Percentiles rank a stretch among this genome's conserved stretches.
Evolutionary conservation across 768 basidiomycete genomes (phyloP).

Genomic region (Trametes cubensis): DNA sequence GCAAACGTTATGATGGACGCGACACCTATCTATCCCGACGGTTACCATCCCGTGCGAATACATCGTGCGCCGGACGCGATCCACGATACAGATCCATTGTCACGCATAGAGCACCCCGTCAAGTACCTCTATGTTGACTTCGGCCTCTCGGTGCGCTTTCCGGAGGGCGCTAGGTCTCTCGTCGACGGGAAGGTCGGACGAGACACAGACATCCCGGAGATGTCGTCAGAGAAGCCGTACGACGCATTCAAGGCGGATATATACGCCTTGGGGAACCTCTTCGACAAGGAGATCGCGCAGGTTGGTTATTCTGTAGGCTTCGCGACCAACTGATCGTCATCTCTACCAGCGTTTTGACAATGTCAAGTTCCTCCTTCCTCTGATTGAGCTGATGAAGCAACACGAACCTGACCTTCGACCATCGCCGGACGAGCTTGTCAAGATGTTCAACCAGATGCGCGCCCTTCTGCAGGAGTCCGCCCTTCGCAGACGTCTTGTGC

Average conservation of each 20-base stretch:
- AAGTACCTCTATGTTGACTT: background rate
- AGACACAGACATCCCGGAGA: background rate
- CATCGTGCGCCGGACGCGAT: background rate
- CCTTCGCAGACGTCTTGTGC: too few relatives aligned
- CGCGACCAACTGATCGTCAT: too few relatives aligned
- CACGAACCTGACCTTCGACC: too few relatives aligned
- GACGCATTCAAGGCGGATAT: background rate
- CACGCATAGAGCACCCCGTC: background rate
- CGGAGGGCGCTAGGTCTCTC: background rate
- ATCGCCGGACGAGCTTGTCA: too few relatives aligned
- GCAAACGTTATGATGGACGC: conserved; percentile 1
- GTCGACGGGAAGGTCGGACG: background rate
- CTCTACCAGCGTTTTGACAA: too few relatives aligned
- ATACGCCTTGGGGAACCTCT: too few relatives aligned
- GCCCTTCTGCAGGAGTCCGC: too few relatives aligned
- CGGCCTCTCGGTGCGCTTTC: background rate
- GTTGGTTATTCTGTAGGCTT: too few relatives aligned
- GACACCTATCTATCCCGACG: background rate
- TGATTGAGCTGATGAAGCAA: too few relatives aligned
- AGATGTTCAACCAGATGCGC: too few relatives aligned
- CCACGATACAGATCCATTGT: background rate
- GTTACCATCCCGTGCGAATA: background rate
- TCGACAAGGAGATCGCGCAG: too few relatives aligned
- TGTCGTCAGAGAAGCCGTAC: background rate
- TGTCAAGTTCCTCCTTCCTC: too few relatives aligned